Evolutionary conservation across 805 yeast species (phyloP).

Genomic region (Nakazawaea holstii): DNA sequence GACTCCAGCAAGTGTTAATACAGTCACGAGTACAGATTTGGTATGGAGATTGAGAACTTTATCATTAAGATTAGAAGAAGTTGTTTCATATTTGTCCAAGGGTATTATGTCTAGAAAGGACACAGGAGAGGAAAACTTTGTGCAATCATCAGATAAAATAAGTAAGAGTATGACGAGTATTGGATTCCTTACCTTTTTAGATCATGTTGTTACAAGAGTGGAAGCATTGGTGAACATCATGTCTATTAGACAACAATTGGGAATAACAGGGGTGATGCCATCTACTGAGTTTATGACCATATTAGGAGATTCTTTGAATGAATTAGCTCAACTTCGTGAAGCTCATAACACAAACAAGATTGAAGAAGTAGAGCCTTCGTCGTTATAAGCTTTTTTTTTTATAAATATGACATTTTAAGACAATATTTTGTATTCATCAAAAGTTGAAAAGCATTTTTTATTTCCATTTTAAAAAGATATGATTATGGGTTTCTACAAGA

Average conservation of each 20-base stretch:
- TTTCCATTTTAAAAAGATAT: too few species aligned
- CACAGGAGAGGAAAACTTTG: constrained; percentile 21
- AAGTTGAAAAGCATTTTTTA: too few species aligned
- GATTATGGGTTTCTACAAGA: too few species aligned
- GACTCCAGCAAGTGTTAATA: constrained; percentile 17
- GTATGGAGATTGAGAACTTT: constrained; percentile 41
- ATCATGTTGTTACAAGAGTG: constrained; percentile 62
- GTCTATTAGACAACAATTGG: constrained; percentile 32
- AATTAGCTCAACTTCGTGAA: constrained; percentile 1
- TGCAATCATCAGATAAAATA: constrained; percentile 10
- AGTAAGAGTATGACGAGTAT: constrained; percentile 13
- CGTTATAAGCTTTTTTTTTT: too few species aligned
- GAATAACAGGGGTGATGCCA: constrained; percentile 2
- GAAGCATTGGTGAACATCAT: constrained; percentile 52
- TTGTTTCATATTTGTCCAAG: constrained; percentile 47
- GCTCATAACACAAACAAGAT: not conserved
- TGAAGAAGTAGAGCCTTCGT: too few species aligned
- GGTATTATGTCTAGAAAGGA: constrained; percentile 26
- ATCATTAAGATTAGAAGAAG: constrained; percentile 52
- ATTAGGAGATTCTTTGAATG: constrained; percentile 1
- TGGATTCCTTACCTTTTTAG: constrained; percentile 53
- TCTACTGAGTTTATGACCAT: constrained; percentile 3
- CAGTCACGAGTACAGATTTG: constrained; percentile 24
- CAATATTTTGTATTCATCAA: too few species aligned
- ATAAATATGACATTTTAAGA: too few species aligned